These are phyloP conservation scores for Populus deltoides DNA, from an alignment of 345 rosid genomes.

Conservation along the genomic window DNA sequence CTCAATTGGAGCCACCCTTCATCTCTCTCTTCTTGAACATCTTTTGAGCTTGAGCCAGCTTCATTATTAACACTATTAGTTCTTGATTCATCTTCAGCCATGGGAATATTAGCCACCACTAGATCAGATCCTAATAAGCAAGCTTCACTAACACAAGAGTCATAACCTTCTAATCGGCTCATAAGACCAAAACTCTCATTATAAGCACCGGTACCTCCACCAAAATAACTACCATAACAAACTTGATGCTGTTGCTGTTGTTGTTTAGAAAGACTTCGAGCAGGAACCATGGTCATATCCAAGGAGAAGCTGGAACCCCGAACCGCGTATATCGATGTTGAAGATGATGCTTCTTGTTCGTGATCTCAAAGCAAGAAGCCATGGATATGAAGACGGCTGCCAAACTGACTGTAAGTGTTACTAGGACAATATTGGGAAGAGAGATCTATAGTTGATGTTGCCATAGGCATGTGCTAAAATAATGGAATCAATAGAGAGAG, in stretches of 20 bases:
- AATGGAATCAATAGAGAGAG: conserved; percentile 26
- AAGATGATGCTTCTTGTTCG: background rate
- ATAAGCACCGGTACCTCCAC: background rate
- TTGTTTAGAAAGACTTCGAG: conserved; percentile 39
- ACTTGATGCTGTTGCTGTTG: conserved; percentile 12
- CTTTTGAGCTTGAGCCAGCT: conserved; percentile 60
- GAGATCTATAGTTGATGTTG: conserved; percentile 22
- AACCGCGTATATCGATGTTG: conserved; percentile 8
- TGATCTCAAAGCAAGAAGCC: conserved; percentile 38
- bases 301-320: conserved; percentile 31
- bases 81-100: conserved; percentile 91
- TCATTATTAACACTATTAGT: conserved; percentile 49
- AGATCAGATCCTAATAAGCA: conserved; percentile 51
- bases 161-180: conserved; percentile 51
- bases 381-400: conserved; percentile 30
- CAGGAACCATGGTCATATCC: conserved; percentile 71
- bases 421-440: conserved; percentile 22
- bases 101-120: conserved; percentile 28
- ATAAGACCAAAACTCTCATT: conserved; percentile 32
- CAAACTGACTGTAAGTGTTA: conserved; percentile 17
- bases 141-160: conserved; percentile 35
- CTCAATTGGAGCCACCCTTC: conserved; percentile 83
- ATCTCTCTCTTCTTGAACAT: conserved; percentile 37
- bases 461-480: conserved; percentile 42
- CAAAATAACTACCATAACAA: conserved; percentile 37